phyloP scores from a whole-genome alignment of 192 early-diverging fungal genomes.

The Coemansia sp. region DNA sequence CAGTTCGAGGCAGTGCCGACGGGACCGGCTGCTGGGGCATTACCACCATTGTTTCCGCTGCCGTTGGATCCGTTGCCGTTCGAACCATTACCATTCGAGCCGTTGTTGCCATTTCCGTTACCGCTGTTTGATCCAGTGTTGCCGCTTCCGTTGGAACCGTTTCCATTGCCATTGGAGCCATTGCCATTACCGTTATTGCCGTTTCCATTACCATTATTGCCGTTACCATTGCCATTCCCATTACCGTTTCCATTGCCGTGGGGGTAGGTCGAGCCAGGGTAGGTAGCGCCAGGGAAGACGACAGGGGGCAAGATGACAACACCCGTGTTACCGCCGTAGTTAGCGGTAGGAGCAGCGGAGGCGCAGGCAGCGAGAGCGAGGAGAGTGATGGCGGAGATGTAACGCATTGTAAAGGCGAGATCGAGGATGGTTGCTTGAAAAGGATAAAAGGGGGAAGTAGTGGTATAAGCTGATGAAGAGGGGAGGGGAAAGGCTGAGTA shows the following conservation, averaged over 20 bases:
- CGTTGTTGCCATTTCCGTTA: slow-evolving; percentile 2
- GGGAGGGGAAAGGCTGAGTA: not conserved
- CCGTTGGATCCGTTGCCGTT: slow-evolving; percentile 14
- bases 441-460: not conserved
- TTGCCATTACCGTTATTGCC: slow-evolving; percentile 11
- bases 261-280: slow-evolving; percentile 24
- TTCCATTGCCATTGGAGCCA: slow-evolving; percentile 6
- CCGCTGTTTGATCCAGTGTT: slow-evolving; percentile 4
- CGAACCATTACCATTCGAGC: slow-evolving; percentile 27
- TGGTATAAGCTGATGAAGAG: slow-evolving; percentile 2
- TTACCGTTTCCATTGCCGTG: slow-evolving; percentile 9
- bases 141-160: slow-evolving; percentile 14
- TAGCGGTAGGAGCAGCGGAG: slow-evolving; percentile 30
- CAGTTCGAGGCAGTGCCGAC: slow-evolving; percentile 42
- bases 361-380: slow-evolving; percentile 35
- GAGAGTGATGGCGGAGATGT: slow-evolving; percentile 29
- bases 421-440: not conserved
- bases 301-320: slow-evolving; percentile 31
- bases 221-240: slow-evolving; percentile 2
- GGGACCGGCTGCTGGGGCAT: slow-evolving; percentile 24
- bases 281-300: slow-evolving; percentile 13
- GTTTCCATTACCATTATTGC: slow-evolving; percentile 20
- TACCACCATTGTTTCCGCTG: slow-evolving; percentile 9
- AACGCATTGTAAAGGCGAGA: slow-evolving; percentile 35
- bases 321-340: slow-evolving; percentile 39